A percentile compares a stretch with the other conserved stretches of the same genome.
These are phyloP conservation scores for Neurospora africana DNA, from an alignment of 495 filamentous ascomycete genomes.

Conservation along the genomic window DNA sequence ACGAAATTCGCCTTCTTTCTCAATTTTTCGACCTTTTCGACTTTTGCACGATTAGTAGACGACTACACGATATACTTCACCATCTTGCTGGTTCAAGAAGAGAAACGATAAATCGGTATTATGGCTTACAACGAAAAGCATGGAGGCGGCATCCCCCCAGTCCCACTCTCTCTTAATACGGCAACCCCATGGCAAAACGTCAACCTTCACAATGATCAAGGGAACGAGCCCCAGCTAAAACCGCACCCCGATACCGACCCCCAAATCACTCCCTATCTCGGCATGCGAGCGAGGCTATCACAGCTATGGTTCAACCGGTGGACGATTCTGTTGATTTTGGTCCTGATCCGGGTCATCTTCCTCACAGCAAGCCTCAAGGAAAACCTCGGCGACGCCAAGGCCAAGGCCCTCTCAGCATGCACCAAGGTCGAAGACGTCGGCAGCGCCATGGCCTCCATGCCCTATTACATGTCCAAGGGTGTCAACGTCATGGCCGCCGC, in stretches of 20 bases:
- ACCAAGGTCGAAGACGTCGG: conserved; percentile 88
- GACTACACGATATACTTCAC: neutral
- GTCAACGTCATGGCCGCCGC: conserved; percentile 76
- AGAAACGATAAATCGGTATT: neutral
- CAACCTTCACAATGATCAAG: conserved; percentile 5
- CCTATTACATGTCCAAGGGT: conserved; percentile 78
- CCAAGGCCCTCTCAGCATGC: conserved; percentile 77
- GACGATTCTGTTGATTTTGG: conserved; percentile 80
- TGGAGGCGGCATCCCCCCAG: conserved; percentile 11
- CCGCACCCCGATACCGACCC: conserved; percentile 19
- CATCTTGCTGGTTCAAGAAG: conserved; percentile 5
- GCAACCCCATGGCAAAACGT: conserved; percentile 13
- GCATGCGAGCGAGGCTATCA: conserved; percentile 76
- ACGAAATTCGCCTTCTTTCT: neutral
- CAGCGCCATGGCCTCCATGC: conserved; percentile 95
- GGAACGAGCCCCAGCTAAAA: neutral
- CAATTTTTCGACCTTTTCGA: neutral
- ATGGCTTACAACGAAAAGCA: conserved; percentile 20
- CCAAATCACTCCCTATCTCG: conserved; percentile 79
- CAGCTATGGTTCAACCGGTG: conserved; percentile 96
- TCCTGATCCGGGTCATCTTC: conserved; percentile 70
- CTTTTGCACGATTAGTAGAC: neutral
- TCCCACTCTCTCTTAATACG: conserved; percentile 16
- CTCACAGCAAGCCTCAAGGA: conserved; percentile 58
- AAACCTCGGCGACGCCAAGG: conserved; percentile 63